A percentile compares a stretch with the other conserved stretches of the same genome.
Conservation (phyloP, 1,139 yeast species). For the Kurtzmaniella quercitrusa region DNA sequence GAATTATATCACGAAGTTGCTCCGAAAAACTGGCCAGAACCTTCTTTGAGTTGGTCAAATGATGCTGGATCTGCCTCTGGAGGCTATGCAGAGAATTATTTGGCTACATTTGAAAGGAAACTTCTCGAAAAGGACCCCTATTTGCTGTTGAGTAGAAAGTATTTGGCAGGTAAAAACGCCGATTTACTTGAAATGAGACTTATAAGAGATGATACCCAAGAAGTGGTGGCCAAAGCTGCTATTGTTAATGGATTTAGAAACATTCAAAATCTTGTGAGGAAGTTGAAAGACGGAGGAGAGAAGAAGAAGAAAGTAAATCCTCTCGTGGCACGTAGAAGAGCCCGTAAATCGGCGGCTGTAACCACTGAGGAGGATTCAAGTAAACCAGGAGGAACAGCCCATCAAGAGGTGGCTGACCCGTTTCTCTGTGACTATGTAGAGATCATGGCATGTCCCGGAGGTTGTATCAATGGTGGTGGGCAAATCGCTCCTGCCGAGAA, state of each 20-base stretch:
- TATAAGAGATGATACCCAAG: conserved; percentile 20
- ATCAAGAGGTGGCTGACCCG: conserved; percentile 49
- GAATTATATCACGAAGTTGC: conserved; percentile 31
- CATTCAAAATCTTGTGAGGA: conserved; percentile 87
- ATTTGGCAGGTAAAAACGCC: conserved; percentile 61
- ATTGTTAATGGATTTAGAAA: conserved; percentile 90
- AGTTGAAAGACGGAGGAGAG: conserved; percentile 42
- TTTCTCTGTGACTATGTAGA: conserved; percentile 78
- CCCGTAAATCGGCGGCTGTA: conserved; percentile 25
- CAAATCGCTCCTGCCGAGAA: conserved; percentile 55
- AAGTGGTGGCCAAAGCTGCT: conserved; percentile 59
- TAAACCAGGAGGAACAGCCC: conserved; percentile 8
- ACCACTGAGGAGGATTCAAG: conserved; percentile 13
- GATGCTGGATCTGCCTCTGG: conserved; percentile 86
- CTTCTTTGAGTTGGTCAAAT: conserved; percentile 60
- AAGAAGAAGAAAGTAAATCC: conserved; percentile 27
- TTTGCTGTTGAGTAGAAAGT: conserved; percentile 18
- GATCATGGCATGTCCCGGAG: conserved; percentile 98
- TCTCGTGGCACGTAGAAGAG: conserved; percentile 39
- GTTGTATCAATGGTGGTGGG: conserved; percentile 98
- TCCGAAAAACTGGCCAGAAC: conserved; percentile 57
- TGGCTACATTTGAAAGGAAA: conserved; percentile 26
- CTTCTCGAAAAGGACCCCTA: conserved; percentile 14
- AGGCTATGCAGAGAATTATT: conserved; percentile 72
- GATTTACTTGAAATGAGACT: conserved; percentile 73